Base-by-base conservation (phyloP, 208 protist species). In the Leishmania major region DNA sequence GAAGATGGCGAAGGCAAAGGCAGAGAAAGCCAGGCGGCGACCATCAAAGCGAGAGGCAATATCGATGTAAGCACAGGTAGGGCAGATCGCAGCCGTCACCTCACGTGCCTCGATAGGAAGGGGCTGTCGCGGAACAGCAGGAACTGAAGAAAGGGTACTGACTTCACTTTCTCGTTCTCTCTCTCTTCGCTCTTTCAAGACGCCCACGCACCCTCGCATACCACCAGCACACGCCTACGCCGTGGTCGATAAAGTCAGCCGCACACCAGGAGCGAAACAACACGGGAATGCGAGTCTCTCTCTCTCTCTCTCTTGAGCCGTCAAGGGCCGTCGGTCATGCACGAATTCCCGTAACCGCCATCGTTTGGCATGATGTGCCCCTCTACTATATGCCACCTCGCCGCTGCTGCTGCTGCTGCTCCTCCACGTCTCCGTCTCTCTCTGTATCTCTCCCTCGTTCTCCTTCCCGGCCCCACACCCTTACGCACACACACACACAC, bases 1-100 rank as follows among this genome's bases (percentile, higher is more conserved):
- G 28, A 60, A 64, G 75, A 22, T 19, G 28, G 66, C 43, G 55
- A 82, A 82, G 66, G 17, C 53, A 22, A 66, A 35, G 70, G 43
- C 43, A 74, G 45, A 17, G 70, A 74, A 74, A 74, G 6, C 28
- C 70, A 53, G 25, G 40, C 70, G 8, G 47, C 51, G 13, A 55
- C 10, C 43, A 35, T 13, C 8, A 74, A 25, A 19, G 31, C 4
- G 45, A 17, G 45, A 51, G 22, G 45, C 43, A 6, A 74, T 55
- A 15, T 22, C 22, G 25, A 53, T 51, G 70, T 22, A 35, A 35
- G 28, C 40, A 19, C 25, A 31, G 28, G 45, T 22, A 8, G n/a
- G 37, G 67, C 5, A n/a, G 40, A 43, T 1, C 67, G 22, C 45
- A 53, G 70, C 47, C 45, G 22, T 74, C 22, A 51, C 3, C 8